Percentiles rank a stretch among this genome's conserved stretches.
Evolutionary conservation across 768 basidiomycete species (phyloP).

Genomic region (Rubroboletus pulcherrimus): DNA sequence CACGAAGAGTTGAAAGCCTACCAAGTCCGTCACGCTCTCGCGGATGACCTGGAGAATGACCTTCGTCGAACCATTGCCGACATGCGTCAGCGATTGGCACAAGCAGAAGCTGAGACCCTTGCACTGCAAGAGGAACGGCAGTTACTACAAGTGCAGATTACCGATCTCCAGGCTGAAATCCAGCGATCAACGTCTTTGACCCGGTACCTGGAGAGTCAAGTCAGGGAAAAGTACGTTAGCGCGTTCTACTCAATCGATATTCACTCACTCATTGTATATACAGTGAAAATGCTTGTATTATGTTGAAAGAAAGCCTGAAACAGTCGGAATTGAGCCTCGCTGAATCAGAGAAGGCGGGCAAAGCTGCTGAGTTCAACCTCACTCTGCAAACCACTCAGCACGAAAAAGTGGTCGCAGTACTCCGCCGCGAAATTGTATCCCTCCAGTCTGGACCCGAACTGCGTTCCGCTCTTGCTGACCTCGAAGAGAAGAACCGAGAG

Average conservation of each 20-base stretch:
- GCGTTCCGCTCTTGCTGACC: conserved; percentile 50
- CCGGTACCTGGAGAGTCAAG: conserved; percentile 60
- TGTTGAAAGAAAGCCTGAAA: conserved; percentile 40
- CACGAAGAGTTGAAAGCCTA: conserved; percentile 25
- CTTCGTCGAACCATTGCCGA: conserved; percentile 36
- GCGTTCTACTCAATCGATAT: neutral
- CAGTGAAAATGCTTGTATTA: conserved; percentile 47
- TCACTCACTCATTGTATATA: conserved; percentile 9
- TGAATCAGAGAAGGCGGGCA: conserved; percentile 54
- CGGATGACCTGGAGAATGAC: conserved; percentile 33
- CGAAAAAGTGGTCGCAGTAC: conserved; percentile 55
- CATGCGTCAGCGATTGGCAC: conserved; percentile 40
- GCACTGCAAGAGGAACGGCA: conserved; percentile 48
- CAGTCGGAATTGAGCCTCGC: conserved; percentile 42
- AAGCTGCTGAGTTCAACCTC: conserved; percentile 63
- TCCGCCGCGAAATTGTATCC: conserved; percentile 53
- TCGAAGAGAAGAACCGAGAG: conserved; percentile 68
- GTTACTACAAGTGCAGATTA: conserved; percentile 51
- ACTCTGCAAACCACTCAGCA: conserved; percentile 63
- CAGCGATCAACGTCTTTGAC: conserved; percentile 60
- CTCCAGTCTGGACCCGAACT: conserved; percentile 54
- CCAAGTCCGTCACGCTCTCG: conserved; percentile 26
- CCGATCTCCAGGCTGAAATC: conserved; percentile 58
- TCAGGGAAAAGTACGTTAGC: conserved; percentile 53
- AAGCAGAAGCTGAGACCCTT: conserved; percentile 35